Percentiles rank a stretch among this genome's conserved stretches.
phyloP scores from a whole-genome alignment of 768 basidiomycete genomes.

The Fistulinella prunicolor region DNA sequence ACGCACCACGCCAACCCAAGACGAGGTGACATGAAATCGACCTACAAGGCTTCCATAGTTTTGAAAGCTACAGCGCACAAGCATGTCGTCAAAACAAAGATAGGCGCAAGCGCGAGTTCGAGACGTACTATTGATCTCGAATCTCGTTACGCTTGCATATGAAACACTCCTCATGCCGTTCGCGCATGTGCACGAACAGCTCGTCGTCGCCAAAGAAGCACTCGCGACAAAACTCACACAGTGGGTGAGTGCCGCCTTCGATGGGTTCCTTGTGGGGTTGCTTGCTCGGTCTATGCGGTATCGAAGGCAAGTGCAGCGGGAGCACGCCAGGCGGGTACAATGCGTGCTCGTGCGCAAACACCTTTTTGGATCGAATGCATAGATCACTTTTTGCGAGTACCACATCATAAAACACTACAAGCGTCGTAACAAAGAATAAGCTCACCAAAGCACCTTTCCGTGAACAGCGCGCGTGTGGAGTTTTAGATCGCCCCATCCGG shows the following conservation, averaged over 20 bases:
- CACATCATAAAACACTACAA: too few relatives aligned
- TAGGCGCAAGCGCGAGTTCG: neutral
- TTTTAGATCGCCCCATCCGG: conserved; percentile 88
- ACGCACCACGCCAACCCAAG: neutral
- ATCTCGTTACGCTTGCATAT: conserved; percentile 83
- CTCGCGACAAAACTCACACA: conserved; percentile 88
- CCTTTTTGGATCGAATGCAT: conserved; percentile 86
- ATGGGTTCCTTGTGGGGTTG: conserved; percentile 50
- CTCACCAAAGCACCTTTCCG: conserved; percentile 75
- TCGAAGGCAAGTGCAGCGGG: conserved; percentile 73
- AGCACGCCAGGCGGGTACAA: conserved; percentile 70
- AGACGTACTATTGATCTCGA: conserved; percentile 80
- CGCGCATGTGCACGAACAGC: conserved; percentile 89
- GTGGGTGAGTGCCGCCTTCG: conserved; percentile 71
- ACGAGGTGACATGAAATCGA: conserved; percentile 10
- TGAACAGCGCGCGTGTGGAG: conserved; percentile 78
- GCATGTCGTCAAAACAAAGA: neutral
- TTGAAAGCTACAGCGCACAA: conserved; percentile 57
- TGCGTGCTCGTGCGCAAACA: conserved; percentile 93
- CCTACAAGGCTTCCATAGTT: conserved; percentile 75
- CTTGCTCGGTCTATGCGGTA: conserved; percentile 42
- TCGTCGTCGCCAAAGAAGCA: conserved; percentile 94
- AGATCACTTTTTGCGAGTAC: conserved; percentile 59
- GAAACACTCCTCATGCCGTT: conserved; percentile 95
- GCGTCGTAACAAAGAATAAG: too few relatives aligned